Evolutionary conservation across 768 basidiomycete genomes (phyloP).

Genomic region (Lactarius tabidus): DNA sequence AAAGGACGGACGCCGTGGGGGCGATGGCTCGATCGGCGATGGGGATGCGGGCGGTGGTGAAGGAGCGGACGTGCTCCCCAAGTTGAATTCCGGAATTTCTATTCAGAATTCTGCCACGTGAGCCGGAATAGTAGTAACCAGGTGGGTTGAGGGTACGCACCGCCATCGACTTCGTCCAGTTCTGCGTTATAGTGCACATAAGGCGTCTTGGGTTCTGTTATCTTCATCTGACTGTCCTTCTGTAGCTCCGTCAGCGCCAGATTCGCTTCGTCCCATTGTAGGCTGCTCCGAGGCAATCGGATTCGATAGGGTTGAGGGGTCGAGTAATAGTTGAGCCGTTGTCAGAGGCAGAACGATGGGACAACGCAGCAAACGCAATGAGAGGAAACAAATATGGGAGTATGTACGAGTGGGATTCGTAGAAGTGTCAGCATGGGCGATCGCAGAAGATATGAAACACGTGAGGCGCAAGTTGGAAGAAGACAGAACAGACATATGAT

Average conservation of each 20-base stretch:
- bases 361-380: background rate
- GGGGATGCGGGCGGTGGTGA: conserved; percentile 18
- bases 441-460: conserved; percentile 17
- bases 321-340: background rate
- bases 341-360: background rate
- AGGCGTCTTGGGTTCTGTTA: conserved; percentile 96
- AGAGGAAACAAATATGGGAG: background rate
- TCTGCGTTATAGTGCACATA: conserved; percentile 89
- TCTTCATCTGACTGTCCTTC: conserved; percentile 98
- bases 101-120: background rate
- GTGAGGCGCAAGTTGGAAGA: conserved; percentile 8
- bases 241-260: conserved; percentile 87
- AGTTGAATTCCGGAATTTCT: conserved; percentile 83
- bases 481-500: conserved; percentile 5
- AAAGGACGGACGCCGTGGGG: conserved; percentile 71
- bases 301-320: background rate
- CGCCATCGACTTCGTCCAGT: conserved; percentile 80
- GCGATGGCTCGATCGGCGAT: conserved; percentile 36
- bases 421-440: background rate
- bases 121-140: background rate
- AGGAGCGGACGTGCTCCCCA: conserved; percentile 40
- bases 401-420: background rate
- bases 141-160: conserved; percentile 41
- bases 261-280: conserved; percentile 97
- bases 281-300: conserved; percentile 47